Percentiles rank a stretch among this genome's conserved stretches.
phyloP scores from a whole-genome alignment of 768 basidiomycete species.

The Cystobasidium ongulense region DNA sequence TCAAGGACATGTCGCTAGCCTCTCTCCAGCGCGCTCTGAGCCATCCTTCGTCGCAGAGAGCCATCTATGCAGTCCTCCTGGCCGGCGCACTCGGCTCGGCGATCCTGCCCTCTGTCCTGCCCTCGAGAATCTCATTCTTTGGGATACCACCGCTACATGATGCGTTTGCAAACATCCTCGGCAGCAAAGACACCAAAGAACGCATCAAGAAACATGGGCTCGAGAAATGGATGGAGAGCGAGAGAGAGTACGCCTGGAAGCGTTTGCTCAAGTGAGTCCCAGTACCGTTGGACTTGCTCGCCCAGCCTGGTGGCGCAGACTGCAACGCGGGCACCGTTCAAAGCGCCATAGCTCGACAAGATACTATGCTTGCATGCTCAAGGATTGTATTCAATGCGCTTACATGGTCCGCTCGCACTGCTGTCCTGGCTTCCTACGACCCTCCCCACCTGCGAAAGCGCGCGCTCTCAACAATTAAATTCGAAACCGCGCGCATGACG shows the following conservation, averaged over 20 bases:
- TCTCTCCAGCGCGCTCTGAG: neutral
- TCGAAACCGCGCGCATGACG: neutral
- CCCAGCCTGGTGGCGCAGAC: constrained; percentile 5
- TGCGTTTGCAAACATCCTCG: neutral
- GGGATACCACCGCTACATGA: constrained; percentile 13
- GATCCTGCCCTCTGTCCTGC: constrained; percentile 9
- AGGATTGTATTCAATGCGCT: no score
- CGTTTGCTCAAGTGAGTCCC: constrained; percentile 16
- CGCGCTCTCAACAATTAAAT: neutral
- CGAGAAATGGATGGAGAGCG: constrained; percentile 20
- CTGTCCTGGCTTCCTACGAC: no score
- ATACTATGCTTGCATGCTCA: no score
- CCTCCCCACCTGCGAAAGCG: no score
- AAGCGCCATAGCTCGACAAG: no score
- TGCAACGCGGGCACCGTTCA: neutral
- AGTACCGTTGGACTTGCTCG: no score
- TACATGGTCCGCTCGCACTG: no score
- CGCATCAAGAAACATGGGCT: neutral
- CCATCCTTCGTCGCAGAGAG: neutral
- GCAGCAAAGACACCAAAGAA: neutral
- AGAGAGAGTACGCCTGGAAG: constrained; percentile 24
- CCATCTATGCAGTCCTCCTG: neutral
- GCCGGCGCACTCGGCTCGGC: neutral
- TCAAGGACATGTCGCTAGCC: neutral
- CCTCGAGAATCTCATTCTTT: constrained; percentile 15